Evolutionary conservation across 2,329 filamentous ascomycete genomes (phyloP), one percentile per base, ranked within the genome.

Genomic region (Clonostachys chloroleuca): DNA sequence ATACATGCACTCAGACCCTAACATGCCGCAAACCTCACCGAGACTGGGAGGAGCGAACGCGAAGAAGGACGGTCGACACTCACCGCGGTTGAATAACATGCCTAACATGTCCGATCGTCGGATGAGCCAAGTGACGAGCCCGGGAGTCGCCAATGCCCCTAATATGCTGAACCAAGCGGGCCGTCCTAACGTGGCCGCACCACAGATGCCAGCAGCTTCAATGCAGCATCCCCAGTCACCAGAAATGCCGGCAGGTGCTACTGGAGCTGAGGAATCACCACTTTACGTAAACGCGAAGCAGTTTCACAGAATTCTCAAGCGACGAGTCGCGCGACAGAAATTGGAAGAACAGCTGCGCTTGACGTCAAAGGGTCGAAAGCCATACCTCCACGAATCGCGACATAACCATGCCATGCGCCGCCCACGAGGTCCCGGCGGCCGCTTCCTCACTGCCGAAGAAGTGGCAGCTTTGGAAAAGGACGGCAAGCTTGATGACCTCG

Each of bases 221-320:
- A 84, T 86, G 68, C 83, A 82, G 49, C 80, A 81, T 42, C 80
- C 82, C 5, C 84, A 89, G 52, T 92, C 90, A 1, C 89, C 90
- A 8, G 92, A 96, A 62, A 82, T 94, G 58, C 80, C 87, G 2
- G 74, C 86, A 4, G 76, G 78, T 13, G 79, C 80, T 13, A 83
- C 84, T 5, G 94, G 97, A 65, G 83, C 84, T 5, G 94, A 97
- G 64, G 94, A 99, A 62, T 92, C 92, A 1, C 94, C 94, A 0
- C 74, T 99, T 1, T 99, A 99, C 58, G 94, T 99, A 60, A 99
- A 99, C 59, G 94, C 94, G 6, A 99, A 99, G 66, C 94, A 99
- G 61, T 99, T 99, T 57, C 94, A 99, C 64, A 87, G 94, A 24
- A 99, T 99, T 43, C 70, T 99, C 47, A 97, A 99, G 75, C 82